Evolutionary conservation across 192 early-diverging fungal genomes (phyloP).

Genomic region (Backusella luteola): DNA sequence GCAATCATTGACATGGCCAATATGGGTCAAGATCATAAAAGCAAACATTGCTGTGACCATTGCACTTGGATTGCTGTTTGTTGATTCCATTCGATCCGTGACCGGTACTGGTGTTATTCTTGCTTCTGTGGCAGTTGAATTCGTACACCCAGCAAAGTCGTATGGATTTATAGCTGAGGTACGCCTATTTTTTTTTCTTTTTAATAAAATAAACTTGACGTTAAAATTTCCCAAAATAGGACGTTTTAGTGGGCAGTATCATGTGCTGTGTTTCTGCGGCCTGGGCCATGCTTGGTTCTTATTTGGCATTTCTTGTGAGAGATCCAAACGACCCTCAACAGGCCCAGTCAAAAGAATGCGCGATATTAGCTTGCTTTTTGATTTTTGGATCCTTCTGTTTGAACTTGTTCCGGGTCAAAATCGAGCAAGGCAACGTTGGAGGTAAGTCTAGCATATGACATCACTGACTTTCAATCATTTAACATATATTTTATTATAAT

Average conservation of each 20-base stretch:
- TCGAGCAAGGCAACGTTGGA: constrained; percentile 34
- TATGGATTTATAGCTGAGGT: constrained; percentile 32
- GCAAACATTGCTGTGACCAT: constrained; percentile 27
- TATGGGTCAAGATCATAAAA: constrained; percentile 26
- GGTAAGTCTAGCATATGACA: constrained; percentile 17
- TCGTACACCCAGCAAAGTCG: constrained; percentile 29
- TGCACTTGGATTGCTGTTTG: constrained; percentile 8
- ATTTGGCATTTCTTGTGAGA: constrained; percentile 24
- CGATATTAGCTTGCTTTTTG: constrained; percentile 20
- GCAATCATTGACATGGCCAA: constrained; percentile 26
- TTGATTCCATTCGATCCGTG: constrained; percentile 7
- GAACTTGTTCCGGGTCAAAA: constrained; percentile 26
- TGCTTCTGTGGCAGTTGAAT: constrained; percentile 26
- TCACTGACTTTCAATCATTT: neutral
- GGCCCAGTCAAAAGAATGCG: constrained; percentile 16
- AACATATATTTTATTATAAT: neutral
- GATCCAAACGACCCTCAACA: constrained; percentile 1
- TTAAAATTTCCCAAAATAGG: constrained; percentile 10
- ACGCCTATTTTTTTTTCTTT: neutral
- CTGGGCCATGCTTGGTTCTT: constrained; percentile 26
- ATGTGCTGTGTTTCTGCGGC: constrained; percentile 27
- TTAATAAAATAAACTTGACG: neutral
- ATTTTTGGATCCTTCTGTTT: constrained; percentile 22
- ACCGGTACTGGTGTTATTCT: constrained; percentile 12
- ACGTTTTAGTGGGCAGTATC: constrained; percentile 24